Evolutionary conservation across 192 early-diverging fungal genomes (phyloP), one percentile per base, ranked within the genome.

Genomic region (Nowakowskiella sp.): DNA sequence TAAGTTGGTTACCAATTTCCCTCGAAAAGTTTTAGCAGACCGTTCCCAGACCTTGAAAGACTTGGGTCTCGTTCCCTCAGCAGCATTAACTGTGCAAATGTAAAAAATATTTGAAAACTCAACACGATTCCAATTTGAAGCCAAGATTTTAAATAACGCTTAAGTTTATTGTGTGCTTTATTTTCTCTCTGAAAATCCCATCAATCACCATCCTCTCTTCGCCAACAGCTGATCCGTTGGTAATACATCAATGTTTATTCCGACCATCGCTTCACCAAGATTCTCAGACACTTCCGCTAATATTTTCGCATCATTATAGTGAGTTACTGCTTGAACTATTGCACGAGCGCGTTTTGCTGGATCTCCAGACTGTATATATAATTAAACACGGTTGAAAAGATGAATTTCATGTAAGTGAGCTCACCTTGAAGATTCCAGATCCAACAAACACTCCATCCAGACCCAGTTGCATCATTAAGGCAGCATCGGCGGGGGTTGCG

Each of bases 391-490:
- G 19, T 39, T 39, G 13, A 13, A 19, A 39, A 13, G 19, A 39
- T 13, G 13, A 39, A 39, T 19, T 39, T 39, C 13, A 39, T 19
- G 36, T 39, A 19, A 13, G 13, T 39, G 13, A 13, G 13, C 85
- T 83, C 49, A 78, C 82, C 73, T 94, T 95, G 79, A 99, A 99
- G 73, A 99, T 92, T 48, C 93, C 92, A 23, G 91, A 93, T 39
- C 92, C 92, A 42, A 99, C 93, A 76, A 99, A 94, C 10, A 81
- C 92, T 75, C 95, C 95, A 71, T 95, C 92, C 72, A 91, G 89
- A 33, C 95, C 95, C 39, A 95, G 77, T 76, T 97, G 92, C 93
- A 99, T 99, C 93, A 99, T 95, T 58, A 99, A 58, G 8, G 92
- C 95, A 47, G 93, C 95, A 80, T 99, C 95, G 23, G 93, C 93